Conservation (phyloP, 2,329 filamentous ascomycete species). For the Claviceps fusiformis region DNA sequence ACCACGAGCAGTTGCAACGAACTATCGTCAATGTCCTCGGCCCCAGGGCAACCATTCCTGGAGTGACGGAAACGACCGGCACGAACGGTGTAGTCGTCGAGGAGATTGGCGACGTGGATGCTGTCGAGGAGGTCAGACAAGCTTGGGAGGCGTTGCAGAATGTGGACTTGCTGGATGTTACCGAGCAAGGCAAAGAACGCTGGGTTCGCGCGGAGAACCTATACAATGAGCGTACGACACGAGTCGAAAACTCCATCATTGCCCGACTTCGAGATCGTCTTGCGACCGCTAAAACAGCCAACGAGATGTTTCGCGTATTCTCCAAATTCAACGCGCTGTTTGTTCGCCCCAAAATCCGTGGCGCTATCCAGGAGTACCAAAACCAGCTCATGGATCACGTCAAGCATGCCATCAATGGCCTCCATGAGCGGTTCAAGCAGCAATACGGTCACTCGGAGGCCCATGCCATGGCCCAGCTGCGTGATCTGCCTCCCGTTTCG, state of each 20-base stretch:
- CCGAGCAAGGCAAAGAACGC: slow-evolving; percentile 72
- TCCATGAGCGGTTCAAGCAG: slow-evolving; percentile 96
- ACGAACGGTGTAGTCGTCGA: slow-evolving; percentile 63
- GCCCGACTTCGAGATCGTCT: slow-evolving; percentile 81
- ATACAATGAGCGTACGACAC: slow-evolving; percentile 93
- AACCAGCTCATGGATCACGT: slow-evolving; percentile 97
- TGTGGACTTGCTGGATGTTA: slow-evolving; percentile 88
- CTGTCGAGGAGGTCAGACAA: slow-evolving; percentile 88
- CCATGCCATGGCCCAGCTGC: slow-evolving; percentile 93
- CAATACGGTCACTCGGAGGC: slow-evolving; percentile 98
- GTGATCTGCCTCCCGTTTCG: slow-evolving; percentile 88
- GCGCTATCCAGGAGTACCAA: slow-evolving; percentile 95
- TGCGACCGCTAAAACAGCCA: slow-evolving; percentile 90
- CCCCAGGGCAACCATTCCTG: slow-evolving; percentile 48
- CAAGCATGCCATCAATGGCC: slow-evolving; percentile 81
- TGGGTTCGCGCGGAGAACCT: slow-evolving; percentile 92
- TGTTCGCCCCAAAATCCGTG: slow-evolving; percentile 95
- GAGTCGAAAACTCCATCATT: slow-evolving; percentile 98
- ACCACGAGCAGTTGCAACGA: slow-evolving; percentile 91
- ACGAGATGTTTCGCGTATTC: slow-evolving; percentile 99
- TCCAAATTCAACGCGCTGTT: slow-evolving; percentile 99
- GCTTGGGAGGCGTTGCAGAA: slow-evolving; percentile 91
- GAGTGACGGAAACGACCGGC: slow-evolving; percentile 34
- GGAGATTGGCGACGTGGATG: slow-evolving; percentile 94
- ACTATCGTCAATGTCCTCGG: slow-evolving; percentile 97